Base-by-base conservation (phyloP, 768 basidiomycete genomes). In the Galerina marginata region DNA sequence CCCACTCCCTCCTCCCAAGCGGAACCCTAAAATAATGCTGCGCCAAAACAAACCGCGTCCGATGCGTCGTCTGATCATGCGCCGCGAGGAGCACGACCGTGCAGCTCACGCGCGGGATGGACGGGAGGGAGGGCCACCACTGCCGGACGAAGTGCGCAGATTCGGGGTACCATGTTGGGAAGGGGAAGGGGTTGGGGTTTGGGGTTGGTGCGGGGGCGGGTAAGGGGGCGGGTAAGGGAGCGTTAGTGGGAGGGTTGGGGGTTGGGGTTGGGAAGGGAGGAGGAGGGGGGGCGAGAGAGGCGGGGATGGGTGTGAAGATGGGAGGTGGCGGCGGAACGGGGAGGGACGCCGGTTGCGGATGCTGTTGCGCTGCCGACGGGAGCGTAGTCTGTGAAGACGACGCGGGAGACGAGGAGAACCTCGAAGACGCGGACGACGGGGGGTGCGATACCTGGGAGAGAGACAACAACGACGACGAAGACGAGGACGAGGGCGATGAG, bases 1-100 rank as follows among this genome's bases (percentile, higher is more conserved):
- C 68, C 68, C 29, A 61, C 59, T 29, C 65, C 57, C 23, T 56
- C 61, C 58, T 65, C 62, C 77, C 75, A 77, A 91, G 78, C 6
- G 89, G 89, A 1, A 91, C 89, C 11, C 83, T 77, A 69, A 91
- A 91, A 70, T 91, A 91, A 69, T 91, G 89, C 65, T 91, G 89
- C 2, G 87, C 87, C 10, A 91, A 80, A 23, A 89, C 85, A 62
- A 86, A 90, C 36, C 82, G 76, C 44, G 83, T 87, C 2, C 79
- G 77, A 59, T 87, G 86, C 14, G 85, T 86, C 7, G 77, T 73
- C n/a, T 77, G 81, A 63, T 90, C 84, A 59, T 89, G 87, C 10
- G 81, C 78, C 0, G 87, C 85, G 3, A 90, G 81, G 1, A 91
- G 79, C 20, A 90, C 82, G 20, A 91, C 89, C 0, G 89, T 89